Base-by-base conservation (phyloP, 2,329 filamentous ascomycete species). In the Cladophialophora chaetospira region DNA sequence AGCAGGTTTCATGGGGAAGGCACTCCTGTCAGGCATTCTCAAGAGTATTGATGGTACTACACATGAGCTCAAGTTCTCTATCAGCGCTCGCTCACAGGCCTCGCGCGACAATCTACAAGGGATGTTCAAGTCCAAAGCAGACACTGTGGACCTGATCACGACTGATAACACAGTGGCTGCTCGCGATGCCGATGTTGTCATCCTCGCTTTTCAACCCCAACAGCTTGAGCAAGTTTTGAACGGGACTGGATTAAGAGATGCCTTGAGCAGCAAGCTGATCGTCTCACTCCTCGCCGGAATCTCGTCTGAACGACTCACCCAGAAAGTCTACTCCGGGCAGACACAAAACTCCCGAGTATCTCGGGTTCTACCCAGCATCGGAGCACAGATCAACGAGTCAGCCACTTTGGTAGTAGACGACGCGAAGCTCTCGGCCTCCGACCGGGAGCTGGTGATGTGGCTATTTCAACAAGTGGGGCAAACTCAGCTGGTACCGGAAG, bases 221-320 rank as follows among this genome's bases (percentile, higher is more conserved):
- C 74, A 78, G 21, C 71, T 81, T 1, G 63, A 70, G 9, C 35
- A 61, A 0, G 71, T 76, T 0, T 63, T 82, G 4, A 66, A 63
- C 0, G 65, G 75, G 36, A 65, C 71, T 0, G 73, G 72, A 0
- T 62, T 81, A 2, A 47, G 61, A 0, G 69, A 21, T 17, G 76
- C 74, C 0, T 51, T 82, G 1, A 62, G 66, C 0, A 65, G 68
- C 3, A 82, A 82, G 60, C 70, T 82, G 1, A 55, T 82, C 9
- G 77, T 82, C 65, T 82, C 79, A 61, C 73, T 82, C 0, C 75
- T 73, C 1, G 80, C 79, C 0, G 79, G 80, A 1, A 50, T 81
- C 4, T 47, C 55, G 5, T 44, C 46, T 13, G 13, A 25, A 23
- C 29, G 71, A 45, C 64, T 78, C 0, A 72, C 75, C n/a, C 48